Base-by-base conservation (phyloP, 768 basidiomycete genomes). In the Suillus placidus region DNA sequence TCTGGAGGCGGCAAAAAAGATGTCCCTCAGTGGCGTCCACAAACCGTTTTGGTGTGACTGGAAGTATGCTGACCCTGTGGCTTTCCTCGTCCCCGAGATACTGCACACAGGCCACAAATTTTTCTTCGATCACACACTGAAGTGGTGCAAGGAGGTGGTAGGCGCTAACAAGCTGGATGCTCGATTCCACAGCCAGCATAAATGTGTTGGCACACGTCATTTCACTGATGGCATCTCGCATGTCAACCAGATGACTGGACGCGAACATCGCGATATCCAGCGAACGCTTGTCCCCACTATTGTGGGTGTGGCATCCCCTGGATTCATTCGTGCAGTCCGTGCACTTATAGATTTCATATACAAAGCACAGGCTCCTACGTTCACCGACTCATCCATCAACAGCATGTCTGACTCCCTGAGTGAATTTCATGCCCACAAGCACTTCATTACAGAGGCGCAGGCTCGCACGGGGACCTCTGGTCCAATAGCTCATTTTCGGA, bases 161-260 rank as follows among this genome's bases (percentile, higher is more conserved):
- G 43, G 60, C 14, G 5, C 40, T 20, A 23, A n/a, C 14, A 30
- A 61, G 16, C 42, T 61, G 3, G 30, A 61, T 45, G 42, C 34
- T 7, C 18, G 43, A 8, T 61, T 43, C 30, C 7, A 16, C 18
- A 61, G 60, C 42, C 60, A 61, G 26, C 60, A 61, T 38, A 61
- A 61, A 45, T 72, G 72, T 56, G 71, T 72, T 18, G 79, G 78
- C 2, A 77, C 71, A 66, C 68, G 77, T 40, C 79, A 80, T 42
- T 82, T 81, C 62, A 64, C 66, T 13, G 72, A 77, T 40, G 81
- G 81, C 0, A 76, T 82, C 20, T 78, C 79, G 20, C 66, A 69
- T 16, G 62, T 82, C 30, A 81, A 81, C 52, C 81, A 82, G 65
- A 76, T 79, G 7, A 81, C 82, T 20, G 80, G 80, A 4, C 61